A percentile compares a stretch with the other conserved stretches of the same genome.
Conservation (phyloP, 2,329 filamentous ascomycete genomes). For the Harringtonia aguacate region DNA sequence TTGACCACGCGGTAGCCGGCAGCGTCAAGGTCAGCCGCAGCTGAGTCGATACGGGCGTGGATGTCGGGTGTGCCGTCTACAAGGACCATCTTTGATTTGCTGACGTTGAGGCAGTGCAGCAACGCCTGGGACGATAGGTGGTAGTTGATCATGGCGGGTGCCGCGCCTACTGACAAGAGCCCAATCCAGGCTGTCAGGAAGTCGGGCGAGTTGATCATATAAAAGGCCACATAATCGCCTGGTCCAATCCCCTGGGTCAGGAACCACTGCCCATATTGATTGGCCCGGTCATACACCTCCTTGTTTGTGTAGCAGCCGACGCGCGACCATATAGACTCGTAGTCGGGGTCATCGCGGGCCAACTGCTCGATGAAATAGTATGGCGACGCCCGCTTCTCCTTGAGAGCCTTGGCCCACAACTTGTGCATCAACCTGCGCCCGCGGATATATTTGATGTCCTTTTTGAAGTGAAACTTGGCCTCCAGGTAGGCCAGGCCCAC, state of each 20-base stretch:
- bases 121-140: slow-evolving; percentile 54
- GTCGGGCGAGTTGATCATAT: slow-evolving; percentile 57
- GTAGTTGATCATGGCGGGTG: slow-evolving; percentile 62
- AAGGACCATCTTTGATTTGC: slow-evolving; percentile 42
- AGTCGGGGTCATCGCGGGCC: slow-evolving; percentile 38
- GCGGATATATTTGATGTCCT: slow-evolving; percentile 45
- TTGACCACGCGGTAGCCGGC: slow-evolving; percentile 43
- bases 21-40: slow-evolving; percentile 38
- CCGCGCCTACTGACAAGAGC: slow-evolving; percentile 53
- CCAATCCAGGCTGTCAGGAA: slow-evolving; percentile 58
- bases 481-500: slow-evolving; percentile 48
- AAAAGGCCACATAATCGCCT: slow-evolving; percentile 52
- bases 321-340: slow-evolving; percentile 58
- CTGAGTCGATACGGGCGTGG: slow-evolving; percentile 44
- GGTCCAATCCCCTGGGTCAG: slow-evolving; percentile 45
- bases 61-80: slow-evolving; percentile 47
- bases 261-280: slow-evolving; percentile 54
- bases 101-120: slow-evolving; percentile 53
- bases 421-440: slow-evolving; percentile 29
- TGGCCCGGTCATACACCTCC: slow-evolving; percentile 41
- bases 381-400: slow-evolving; percentile 42
- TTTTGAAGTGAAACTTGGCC: slow-evolving; percentile 55
- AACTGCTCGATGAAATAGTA: slow-evolving; percentile 57
- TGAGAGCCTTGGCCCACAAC: slow-evolving; percentile 34
- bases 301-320: slow-evolving; percentile 48